These are phyloP conservation scores for Salix udensis DNA, from an alignment of 345 rosid genomes.

Conservation along the genomic window DNA sequence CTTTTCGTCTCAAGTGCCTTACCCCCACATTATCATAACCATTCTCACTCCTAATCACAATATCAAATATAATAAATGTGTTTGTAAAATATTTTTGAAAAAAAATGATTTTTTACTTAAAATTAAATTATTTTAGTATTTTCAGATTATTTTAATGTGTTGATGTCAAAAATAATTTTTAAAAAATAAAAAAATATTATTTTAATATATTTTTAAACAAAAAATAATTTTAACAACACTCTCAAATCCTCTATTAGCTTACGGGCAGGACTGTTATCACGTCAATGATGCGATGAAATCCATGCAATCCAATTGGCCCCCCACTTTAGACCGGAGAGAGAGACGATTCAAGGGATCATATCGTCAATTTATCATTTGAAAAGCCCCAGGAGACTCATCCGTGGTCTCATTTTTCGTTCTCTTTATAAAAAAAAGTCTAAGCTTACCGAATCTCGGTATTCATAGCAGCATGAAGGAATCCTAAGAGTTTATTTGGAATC, in stretches of 20 bases:
- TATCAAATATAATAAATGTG: not conserved
- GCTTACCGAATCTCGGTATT: not conserved
- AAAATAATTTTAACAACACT: too few relatives aligned
- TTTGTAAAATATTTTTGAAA: too few relatives aligned
- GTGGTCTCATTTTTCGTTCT: not conserved
- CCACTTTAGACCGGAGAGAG: not conserved
- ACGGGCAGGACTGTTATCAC: not conserved
- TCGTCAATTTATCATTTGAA: slow-evolving; percentile 8
- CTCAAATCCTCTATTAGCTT: not conserved
- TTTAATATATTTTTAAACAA: too few relatives aligned
- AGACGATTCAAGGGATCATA: not conserved
- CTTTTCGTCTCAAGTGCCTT: not conserved
- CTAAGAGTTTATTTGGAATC: slow-evolving; percentile 2
- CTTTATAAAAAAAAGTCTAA: not conserved
- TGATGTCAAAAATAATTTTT: too few relatives aligned
- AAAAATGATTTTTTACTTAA: too few relatives aligned
- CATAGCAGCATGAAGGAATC: slow-evolving; percentile 7
- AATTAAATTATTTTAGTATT: too few relatives aligned
- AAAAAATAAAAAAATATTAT: too few relatives aligned
- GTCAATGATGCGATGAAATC: slow-evolving; percentile 59
- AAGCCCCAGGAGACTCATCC: not conserved
- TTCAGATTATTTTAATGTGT: too few relatives aligned
- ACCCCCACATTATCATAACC: slow-evolving; percentile 27
- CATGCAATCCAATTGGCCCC: slow-evolving; percentile 57
- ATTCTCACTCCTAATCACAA: not conserved